Evolutionary conservation across 495 filamentous ascomycete genomes (phyloP).

Genomic region (Bryoglossum gracile): DNA sequence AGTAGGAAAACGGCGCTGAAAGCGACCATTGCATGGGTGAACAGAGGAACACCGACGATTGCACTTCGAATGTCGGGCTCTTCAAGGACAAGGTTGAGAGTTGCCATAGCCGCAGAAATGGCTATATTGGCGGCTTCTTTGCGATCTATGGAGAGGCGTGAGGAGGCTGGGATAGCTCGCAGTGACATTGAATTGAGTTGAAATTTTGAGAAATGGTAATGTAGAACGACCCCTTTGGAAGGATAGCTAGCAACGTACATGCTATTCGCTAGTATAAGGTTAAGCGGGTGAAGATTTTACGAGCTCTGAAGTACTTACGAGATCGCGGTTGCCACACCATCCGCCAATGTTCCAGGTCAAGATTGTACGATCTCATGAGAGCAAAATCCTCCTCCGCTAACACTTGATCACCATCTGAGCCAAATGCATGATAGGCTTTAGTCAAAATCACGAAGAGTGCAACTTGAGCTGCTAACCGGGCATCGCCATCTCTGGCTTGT

Average conservation of each 20-base stretch:
- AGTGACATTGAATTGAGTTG: slow-evolving; percentile 53
- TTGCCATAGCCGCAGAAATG: slow-evolving; percentile 49
- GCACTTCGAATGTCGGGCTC: slow-evolving; percentile 47
- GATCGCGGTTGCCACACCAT: slow-evolving; percentile 48
- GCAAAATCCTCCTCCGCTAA: slow-evolving; percentile 48
- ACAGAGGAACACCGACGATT: slow-evolving; percentile 35
- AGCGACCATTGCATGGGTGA: slow-evolving; percentile 52
- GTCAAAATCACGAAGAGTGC: slow-evolving; percentile 51
- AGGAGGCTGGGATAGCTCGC: slow-evolving; percentile 42
- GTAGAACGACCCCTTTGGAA: slow-evolving; percentile 51
- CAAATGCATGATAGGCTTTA: slow-evolving; percentile 49
- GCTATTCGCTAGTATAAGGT: too few species aligned
- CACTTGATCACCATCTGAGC: slow-evolving; percentile 45
- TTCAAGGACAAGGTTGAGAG: slow-evolving; percentile 47
- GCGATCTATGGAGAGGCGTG: slow-evolving; percentile 41
- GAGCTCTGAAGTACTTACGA: too few species aligned
- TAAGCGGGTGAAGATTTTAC: too few species aligned
- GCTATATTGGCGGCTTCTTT: slow-evolving; percentile 49
- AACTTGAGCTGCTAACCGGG: slow-evolving; percentile 48
- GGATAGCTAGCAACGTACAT: too few species aligned
- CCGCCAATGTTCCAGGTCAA: slow-evolving; percentile 50
- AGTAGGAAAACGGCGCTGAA: slow-evolving; percentile 39
- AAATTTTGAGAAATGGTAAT: slow-evolving; percentile 55
- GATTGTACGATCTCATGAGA: slow-evolving; percentile 44
- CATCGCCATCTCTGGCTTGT: slow-evolving; percentile 42